phyloP scores from a whole-genome alignment of 164 flowering plant genomes.

The Magnolia officinalis region DNA sequence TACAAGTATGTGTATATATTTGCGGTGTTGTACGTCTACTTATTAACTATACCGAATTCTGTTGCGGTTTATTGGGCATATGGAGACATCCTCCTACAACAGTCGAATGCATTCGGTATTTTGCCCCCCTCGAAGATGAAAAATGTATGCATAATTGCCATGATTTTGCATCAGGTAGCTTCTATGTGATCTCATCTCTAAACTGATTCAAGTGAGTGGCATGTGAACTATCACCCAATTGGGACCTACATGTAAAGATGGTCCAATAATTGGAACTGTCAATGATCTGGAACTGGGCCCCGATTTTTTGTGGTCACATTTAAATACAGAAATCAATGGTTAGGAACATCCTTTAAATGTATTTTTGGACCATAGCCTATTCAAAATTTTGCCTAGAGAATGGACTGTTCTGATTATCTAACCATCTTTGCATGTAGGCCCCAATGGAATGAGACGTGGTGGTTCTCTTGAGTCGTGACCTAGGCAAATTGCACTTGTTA shows the following conservation, averaged over 20 bases:
- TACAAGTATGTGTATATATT: constrained; percentile 8
- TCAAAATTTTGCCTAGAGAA: no score
- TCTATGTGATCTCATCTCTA: neutral
- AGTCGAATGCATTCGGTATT: constrained; percentile 10
- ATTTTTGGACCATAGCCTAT: no score
- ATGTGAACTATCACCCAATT: no score
- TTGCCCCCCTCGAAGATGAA: constrained; percentile 4
- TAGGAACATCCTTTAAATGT: no score
- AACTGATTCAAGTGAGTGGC: neutral
- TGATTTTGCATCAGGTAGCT: constrained; percentile 18
- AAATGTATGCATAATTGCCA: constrained; percentile 9
- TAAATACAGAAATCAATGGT: no score
- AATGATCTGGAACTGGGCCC: no score
- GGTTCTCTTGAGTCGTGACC: neutral
- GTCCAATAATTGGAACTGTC: no score
- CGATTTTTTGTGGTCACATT: no score
- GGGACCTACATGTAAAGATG: no score
- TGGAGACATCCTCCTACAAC: constrained; percentile 11
- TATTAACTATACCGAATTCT: constrained; percentile 10
- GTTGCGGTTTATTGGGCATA: constrained; percentile 16
- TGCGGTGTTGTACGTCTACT: constrained; percentile 8
- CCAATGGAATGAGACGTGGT: neutral
- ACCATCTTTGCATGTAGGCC: no score
- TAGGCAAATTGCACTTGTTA: neutral
- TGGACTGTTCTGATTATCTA: no score